Percentiles rank a stretch among this genome's conserved stretches.
Evolutionary conservation across 2,329 filamentous ascomycete genomes (phyloP).

Genomic region (Ascochyta rabiei): DNA sequence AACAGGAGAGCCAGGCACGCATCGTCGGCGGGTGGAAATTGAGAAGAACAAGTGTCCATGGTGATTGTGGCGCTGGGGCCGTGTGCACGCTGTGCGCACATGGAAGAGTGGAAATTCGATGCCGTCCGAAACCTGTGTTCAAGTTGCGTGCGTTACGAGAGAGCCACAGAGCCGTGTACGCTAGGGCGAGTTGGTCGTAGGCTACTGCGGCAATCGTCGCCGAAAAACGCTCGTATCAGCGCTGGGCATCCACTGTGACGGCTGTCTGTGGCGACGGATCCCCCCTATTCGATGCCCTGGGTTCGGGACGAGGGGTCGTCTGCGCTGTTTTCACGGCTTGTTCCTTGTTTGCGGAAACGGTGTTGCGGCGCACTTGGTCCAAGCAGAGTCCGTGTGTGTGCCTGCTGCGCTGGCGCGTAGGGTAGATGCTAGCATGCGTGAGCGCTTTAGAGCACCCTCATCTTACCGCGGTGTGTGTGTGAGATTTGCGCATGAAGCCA

Average conservation of each 20-base stretch:
- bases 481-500: not conserved
- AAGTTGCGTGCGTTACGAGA: conserved; percentile 2
- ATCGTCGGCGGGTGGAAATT: not conserved
- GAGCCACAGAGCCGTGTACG: not conserved
- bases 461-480: not conserved
- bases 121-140: conserved; percentile 1
- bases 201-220: conserved; percentile 1
- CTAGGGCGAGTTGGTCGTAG: not conserved
- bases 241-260: conserved; percentile 2
- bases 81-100: no score
- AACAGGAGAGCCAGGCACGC: conserved; percentile 15
- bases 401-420: not conserved
- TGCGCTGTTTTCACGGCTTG: conserved; percentile 9
- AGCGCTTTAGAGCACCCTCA: not conserved
- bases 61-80: no score
- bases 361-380: not conserved
- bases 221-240: conserved; percentile 6
- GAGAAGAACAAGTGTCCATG: not conserved
- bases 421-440: conserved; percentile 1
- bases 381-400: not conserved
- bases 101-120: conserved; percentile 12
- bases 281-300: conserved; percentile 17
- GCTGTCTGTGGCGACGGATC: conserved; percentile 12
- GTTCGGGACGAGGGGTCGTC: not conserved
- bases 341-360: conserved; percentile 6